Base-by-base conservation (phyloP, 495 filamentous ascomycete genomes). In the Trichoderma erinaceum region DNA sequence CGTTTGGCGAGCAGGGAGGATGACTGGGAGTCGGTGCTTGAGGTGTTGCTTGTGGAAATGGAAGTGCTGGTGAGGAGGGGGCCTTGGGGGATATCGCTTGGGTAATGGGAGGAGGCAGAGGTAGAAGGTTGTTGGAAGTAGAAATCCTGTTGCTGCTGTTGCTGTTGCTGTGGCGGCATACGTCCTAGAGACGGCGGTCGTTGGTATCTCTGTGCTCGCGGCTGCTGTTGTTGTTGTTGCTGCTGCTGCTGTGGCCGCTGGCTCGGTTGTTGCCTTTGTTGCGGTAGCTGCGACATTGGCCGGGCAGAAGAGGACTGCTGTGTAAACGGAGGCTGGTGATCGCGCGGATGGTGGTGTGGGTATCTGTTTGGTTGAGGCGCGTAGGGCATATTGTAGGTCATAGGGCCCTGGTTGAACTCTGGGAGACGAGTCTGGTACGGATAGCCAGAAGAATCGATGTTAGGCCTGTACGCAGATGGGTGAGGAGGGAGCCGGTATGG, bases 1-100 rank as follows among this genome's bases (percentile, higher is more conserved):
- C 83, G 75, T 71, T 86, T 84, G 1, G 82, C 77, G 3, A 86
- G 75, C 11, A 83, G 74, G 6, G 79, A 78, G 35, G 74, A 70
- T 21, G 69, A 67, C 1, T 65, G 27, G 25, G 74, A 75, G 64
- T 67, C 71, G 61, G 16, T 73, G 63, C 63, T 73, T 65, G 41
- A 52, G 21, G 52, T 67, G 52, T 67, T 73, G 16, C 38, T 63
- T 21, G 71, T 65, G 44, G 70, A 70, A 1, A 70, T 65, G 44
- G 70, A 70, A 1, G 75, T 75, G 23, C 69, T 43, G 41, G 25
- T 66, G 64, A 63, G 65, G 46, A 43, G 68, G 13, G 64, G 68
- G 48, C 18, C 18, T 65, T 27, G 64, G 64, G 48, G 56, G 41
- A 41, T 23, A 68, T 0, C 23, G 68, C 41, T 18, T 66, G 63